These are phyloP conservation scores for Gillenia trifoliata DNA, from an alignment of 306 rosid species.

Conservation along the genomic window DNA sequence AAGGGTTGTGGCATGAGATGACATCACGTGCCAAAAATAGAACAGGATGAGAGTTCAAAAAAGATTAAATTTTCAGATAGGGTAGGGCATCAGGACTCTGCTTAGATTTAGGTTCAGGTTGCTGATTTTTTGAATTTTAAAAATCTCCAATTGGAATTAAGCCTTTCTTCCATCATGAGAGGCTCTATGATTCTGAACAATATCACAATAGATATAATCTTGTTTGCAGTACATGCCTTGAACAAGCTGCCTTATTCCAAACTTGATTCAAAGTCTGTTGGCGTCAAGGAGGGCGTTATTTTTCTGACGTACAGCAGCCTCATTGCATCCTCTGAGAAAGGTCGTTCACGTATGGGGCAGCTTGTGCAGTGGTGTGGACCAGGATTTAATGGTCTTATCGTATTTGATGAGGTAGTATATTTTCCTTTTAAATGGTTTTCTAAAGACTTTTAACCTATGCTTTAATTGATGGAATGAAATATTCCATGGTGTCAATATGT, in stretches of 20 bases:
- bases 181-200: neutral
- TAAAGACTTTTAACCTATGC: neutral
- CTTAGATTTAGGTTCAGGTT: neutral
- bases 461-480: constrained; percentile 7
- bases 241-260: constrained; percentile 97
- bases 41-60: neutral
- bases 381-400: constrained; percentile 72
- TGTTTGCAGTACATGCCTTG: constrained; percentile 88
- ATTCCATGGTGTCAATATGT: constrained; percentile 30
- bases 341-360: constrained; percentile 91
- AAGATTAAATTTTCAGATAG: neutral
- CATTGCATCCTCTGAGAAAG: constrained; percentile 94
- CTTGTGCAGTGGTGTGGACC: constrained; percentile 96
- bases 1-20: neutral
- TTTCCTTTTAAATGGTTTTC: neutral
- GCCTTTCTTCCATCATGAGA: neutral
- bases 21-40: neutral
- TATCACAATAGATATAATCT: neutral
- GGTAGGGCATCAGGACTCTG: neutral
- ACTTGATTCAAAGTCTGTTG: constrained; percentile 96
- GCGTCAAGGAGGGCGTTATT: constrained; percentile 88
- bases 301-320: constrained; percentile 93
- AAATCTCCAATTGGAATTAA: neutral
- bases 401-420: constrained; percentile 81
- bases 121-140: neutral